Evolutionary conservation across 2,329 filamentous ascomycete genomes (phyloP).

Genomic region (Diaporthe sp.): DNA sequence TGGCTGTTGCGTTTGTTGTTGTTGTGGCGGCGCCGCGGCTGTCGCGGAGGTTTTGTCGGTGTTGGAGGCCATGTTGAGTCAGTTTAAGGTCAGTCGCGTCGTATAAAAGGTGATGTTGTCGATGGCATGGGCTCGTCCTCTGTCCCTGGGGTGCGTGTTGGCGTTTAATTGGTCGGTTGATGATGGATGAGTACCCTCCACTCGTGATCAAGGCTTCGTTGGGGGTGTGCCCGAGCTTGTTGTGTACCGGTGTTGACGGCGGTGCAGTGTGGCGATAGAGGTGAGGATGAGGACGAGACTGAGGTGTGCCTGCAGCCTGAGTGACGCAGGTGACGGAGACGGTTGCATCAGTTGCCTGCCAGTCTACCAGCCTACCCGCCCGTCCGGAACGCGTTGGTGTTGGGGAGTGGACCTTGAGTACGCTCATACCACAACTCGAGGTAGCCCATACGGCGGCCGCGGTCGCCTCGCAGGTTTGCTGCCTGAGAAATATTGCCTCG

Average conservation of each 20-base stretch:
- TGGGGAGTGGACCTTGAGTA: too few relatives aligned
- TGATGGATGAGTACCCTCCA: not conserved
- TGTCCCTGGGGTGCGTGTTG: too few relatives aligned
- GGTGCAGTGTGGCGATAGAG: not conserved
- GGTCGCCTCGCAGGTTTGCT: not conserved
- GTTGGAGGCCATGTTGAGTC: not conserved
- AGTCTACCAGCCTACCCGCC: not conserved
- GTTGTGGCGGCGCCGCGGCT: not conserved
- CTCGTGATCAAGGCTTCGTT: not conserved
- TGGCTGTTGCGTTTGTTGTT: not conserved
- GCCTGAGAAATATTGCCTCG: not conserved
- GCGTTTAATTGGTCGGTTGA: not conserved
- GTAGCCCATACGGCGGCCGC: not conserved
- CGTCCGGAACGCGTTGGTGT: not conserved
- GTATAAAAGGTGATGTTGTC: too few relatives aligned
- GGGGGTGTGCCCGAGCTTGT: not conserved
- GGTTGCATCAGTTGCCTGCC: not conserved
- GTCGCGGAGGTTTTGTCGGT: not conserved
- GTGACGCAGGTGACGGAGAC: not conserved
- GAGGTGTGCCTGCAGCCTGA: not conserved
- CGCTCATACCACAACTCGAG: not conserved
- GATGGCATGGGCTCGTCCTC: not conserved
- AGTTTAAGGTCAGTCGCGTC: not conserved
- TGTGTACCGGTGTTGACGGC: not conserved
- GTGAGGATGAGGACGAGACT: not conserved